phyloP scores from a whole-genome alignment of 345 rosid genomes.

The Gossypium ekmanianum region DNA sequence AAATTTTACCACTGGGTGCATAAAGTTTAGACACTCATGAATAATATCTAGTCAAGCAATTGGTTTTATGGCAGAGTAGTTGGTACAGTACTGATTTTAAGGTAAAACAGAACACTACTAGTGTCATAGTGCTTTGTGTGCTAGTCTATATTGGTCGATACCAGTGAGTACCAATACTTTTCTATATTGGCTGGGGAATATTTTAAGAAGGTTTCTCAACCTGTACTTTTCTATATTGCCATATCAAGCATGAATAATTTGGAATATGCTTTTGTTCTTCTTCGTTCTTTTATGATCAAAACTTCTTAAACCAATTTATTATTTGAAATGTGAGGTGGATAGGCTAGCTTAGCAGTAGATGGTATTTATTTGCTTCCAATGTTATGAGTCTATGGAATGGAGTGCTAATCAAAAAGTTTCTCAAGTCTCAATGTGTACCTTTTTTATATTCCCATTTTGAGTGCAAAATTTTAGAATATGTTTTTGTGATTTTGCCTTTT shows the following conservation, averaged over 20 bases:
- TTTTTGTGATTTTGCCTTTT: not conserved
- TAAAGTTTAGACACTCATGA: not conserved
- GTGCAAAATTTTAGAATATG: not conserved
- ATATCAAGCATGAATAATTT: not conserved
- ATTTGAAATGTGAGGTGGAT: too few species aligned
- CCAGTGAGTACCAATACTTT: too few species aligned
- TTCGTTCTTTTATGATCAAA: slow-evolving; percentile 5
- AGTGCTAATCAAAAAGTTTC: too few species aligned
- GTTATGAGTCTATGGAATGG: too few species aligned
- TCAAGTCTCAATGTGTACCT: too few species aligned
- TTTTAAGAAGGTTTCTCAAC: not conserved
- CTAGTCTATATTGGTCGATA: not conserved
- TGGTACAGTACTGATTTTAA: not conserved
- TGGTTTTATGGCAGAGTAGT: not conserved
- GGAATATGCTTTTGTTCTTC: not conserved
- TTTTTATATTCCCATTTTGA: not conserved
- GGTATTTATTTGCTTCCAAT: too few species aligned
- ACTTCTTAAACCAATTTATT: slow-evolving; percentile 9
- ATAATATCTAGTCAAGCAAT: not conserved
- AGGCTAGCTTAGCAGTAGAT: too few species aligned
- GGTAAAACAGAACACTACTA: too few species aligned
- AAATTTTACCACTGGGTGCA: not conserved
- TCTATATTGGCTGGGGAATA: not conserved
- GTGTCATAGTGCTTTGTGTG: not conserved
- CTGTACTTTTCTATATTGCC: not conserved